These are phyloP conservation scores for Neofusicoccum kwambonambiense DNA, from an alignment of 2,329 filamentous ascomycete species.

Conservation along the genomic window DNA sequence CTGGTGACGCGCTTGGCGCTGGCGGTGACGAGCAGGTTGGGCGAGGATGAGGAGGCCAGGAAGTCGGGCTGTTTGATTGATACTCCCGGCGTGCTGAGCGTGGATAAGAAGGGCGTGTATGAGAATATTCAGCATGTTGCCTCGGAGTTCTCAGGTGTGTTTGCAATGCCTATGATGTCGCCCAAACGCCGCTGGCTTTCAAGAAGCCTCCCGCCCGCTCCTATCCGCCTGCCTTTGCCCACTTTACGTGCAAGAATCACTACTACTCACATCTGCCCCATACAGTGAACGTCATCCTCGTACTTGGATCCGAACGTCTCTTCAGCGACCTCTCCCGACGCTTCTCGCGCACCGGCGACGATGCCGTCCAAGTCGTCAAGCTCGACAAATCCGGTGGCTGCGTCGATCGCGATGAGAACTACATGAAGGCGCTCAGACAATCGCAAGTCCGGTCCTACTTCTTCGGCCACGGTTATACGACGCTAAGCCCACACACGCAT, in stretches of 20 bases:
- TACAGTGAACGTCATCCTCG: conserved; percentile 73
- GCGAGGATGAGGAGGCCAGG: conserved; percentile 70
- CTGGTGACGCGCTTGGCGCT: conserved; percentile 75
- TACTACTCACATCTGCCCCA: not conserved
- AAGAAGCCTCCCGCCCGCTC: not conserved
- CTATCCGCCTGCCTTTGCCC: not conserved
- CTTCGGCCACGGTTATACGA: conserved; percentile 74
- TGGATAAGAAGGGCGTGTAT: conserved; percentile 62
- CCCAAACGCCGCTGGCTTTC: not conserved
- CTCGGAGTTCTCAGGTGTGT: conserved; percentile 63
- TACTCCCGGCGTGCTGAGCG: conserved; percentile 68
- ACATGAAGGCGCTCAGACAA: conserved; percentile 72
- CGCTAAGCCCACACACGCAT: conserved; percentile 83
- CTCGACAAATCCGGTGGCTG: conserved; percentile 85
- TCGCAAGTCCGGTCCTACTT: conserved; percentile 88
- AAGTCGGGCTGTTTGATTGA: conserved; percentile 82
- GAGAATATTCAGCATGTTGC: conserved; percentile 81
- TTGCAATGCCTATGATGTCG: conserved; percentile 17
- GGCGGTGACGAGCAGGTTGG: conserved; percentile 72
- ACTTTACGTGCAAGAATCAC: not conserved
- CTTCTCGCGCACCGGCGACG: conserved; percentile 58
- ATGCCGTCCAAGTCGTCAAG: conserved; percentile 71
- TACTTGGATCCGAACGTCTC: conserved; percentile 75
- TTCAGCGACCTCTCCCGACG: conserved; percentile 71
- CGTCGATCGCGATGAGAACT: conserved; percentile 70